phyloP scores from a whole-genome alignment of 129 eudicot genomes.

The Chrysanthemum lavandulifolium region DNA sequence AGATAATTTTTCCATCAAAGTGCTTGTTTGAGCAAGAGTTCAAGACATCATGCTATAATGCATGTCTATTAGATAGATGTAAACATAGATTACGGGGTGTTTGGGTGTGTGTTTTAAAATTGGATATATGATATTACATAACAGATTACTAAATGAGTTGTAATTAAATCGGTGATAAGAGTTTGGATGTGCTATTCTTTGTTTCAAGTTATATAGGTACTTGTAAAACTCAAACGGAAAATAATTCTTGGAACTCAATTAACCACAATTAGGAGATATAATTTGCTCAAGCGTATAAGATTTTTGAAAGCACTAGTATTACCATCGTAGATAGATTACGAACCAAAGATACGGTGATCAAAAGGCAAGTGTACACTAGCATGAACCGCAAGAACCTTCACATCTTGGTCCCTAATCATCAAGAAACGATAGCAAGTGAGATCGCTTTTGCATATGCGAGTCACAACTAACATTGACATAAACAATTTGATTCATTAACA shows the following conservation, averaged over 20 bases:
- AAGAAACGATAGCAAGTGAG: too few species aligned
- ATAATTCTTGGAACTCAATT: not conserved
- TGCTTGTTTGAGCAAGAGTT: not conserved
- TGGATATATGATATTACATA: not conserved
- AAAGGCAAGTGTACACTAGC: conserved; percentile 84
- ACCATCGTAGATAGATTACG: conserved; percentile 93
- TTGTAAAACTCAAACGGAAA: too few species aligned
- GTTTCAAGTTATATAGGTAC: not conserved
- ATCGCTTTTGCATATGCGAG: too few species aligned
- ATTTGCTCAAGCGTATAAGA: not conserved
- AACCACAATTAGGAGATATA: not conserved
- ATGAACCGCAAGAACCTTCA: conserved; percentile 77
- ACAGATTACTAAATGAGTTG: not conserved
- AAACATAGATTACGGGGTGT: conserved; percentile 3
- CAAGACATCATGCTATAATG: conserved; percentile 7
- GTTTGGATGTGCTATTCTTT: not conserved
- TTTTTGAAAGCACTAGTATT: not conserved
- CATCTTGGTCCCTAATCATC: conserved; percentile 55
- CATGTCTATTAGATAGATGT: not conserved
- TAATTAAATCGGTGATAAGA: not conserved
- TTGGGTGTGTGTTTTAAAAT: not conserved
- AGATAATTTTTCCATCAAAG: too few species aligned
- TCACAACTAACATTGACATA: too few species aligned
- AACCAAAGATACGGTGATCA: conserved; percentile 72
- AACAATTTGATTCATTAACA: too few species aligned